These are phyloP conservation scores for Mucor indicus DNA, from an alignment of 371 early-diverging fungal genomes.

Conservation along the genomic window DNA sequence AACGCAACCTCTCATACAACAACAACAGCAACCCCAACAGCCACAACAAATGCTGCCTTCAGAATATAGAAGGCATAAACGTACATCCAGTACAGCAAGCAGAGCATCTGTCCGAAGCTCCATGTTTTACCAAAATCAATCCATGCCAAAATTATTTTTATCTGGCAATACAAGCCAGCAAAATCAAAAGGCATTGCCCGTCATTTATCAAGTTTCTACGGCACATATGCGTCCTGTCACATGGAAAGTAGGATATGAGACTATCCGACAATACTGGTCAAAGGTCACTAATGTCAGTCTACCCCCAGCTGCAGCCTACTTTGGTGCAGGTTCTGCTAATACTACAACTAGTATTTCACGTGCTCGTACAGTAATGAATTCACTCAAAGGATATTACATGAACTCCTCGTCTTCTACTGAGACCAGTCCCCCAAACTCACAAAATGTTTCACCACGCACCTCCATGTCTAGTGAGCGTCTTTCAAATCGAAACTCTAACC, in stretches of 20 bases:
- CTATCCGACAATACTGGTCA: constrained; percentile 47
- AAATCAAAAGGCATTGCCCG: constrained; percentile 23
- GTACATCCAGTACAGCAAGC: constrained; percentile 16
- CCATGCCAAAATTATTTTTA: neutral
- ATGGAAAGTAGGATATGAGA: constrained; percentile 41
- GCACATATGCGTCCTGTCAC: constrained; percentile 25
- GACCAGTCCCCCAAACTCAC: too few species aligned
- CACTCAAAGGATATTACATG: constrained; percentile 22
- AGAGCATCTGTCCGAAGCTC: constrained; percentile 8
- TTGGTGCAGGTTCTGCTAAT: constrained; percentile 1
- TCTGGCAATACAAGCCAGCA: neutral
- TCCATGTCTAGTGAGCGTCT: constrained; percentile 5
- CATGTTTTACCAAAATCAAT: neutral
- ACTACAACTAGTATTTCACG: constrained; percentile 21
- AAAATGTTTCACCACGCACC: too few species aligned
- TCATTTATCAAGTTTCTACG: constrained; percentile 35
- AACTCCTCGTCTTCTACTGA: too few species aligned
- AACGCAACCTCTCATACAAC: neutral
- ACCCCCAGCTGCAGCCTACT: constrained; percentile 26
- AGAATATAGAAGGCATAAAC: constrained; percentile 5
- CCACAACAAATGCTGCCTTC: neutral
- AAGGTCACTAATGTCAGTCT: constrained; percentile 25
- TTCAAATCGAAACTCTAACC: neutral
- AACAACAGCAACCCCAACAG: neutral
- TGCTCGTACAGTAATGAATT: constrained; percentile 48